Evolutionary conservation across 2,329 filamentous ascomycete genomes (phyloP).

Genomic region (Blastomyces silverae): DNA sequence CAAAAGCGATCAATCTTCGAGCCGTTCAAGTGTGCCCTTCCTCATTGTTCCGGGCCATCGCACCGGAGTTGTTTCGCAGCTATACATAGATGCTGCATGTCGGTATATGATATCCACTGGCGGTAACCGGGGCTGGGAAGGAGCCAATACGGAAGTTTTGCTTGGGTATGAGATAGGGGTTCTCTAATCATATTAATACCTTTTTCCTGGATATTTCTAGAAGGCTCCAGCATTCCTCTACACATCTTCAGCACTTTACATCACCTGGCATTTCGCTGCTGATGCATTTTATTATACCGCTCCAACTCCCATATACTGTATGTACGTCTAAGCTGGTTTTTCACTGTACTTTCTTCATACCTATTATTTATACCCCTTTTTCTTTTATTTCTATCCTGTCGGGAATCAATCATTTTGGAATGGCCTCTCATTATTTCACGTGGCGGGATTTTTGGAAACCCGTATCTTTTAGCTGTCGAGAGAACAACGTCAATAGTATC

Average conservation of each 20-base stretch:
- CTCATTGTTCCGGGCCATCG: conserved; percentile 90
- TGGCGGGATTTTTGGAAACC: neutral
- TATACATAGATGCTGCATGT: conserved; percentile 83
- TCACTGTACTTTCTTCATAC: neutral
- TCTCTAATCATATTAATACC: conserved; percentile 18
- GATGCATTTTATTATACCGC: neutral
- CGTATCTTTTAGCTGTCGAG: neutral
- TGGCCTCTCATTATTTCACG: neutral
- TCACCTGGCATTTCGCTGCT: neutral
- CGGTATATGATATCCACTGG: conserved; percentile 87
- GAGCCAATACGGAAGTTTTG: conserved; percentile 77
- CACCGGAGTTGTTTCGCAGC: conserved; percentile 76
- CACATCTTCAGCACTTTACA: neutral
- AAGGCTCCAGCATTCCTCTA: neutral
- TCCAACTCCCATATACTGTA: neutral
- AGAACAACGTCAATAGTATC: neutral
- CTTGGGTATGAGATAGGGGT: conserved; percentile 85
- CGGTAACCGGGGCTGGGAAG: conserved; percentile 93
- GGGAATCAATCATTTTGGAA: neutral
- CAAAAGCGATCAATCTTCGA: conserved; percentile 56
- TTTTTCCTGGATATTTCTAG: neutral
- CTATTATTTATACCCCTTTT: conserved; percentile 5
- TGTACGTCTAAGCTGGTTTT: neutral
- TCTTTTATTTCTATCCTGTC: neutral
- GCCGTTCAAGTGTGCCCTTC: conserved; percentile 80